phyloP scores from a whole-genome alignment of 2,329 filamentous ascomycete species.

The Ceratocystis harringtonii region DNA sequence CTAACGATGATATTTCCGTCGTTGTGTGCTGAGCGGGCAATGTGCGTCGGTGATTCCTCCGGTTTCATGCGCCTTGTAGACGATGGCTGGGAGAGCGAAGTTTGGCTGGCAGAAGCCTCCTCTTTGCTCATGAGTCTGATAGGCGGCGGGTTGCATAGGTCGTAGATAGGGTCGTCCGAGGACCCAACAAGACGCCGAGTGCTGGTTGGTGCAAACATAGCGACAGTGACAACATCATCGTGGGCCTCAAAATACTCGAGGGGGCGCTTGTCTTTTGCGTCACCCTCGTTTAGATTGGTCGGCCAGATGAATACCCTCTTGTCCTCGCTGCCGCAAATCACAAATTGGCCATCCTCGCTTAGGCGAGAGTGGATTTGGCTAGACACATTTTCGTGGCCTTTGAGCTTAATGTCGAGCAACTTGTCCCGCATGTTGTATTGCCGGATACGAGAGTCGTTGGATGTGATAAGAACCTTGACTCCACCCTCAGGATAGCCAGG shows the following conservation, averaged over 20 bases:
- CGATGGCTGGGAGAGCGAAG: conserved; percentile 25
- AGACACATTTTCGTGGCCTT: conserved; percentile 76
- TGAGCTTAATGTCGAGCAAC: conserved; percentile 73
- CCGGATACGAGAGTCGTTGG: conserved; percentile 84
- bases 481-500: conserved; percentile 38
- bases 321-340: conserved; percentile 90
- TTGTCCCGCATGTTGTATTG: conserved; percentile 82
- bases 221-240: conserved; percentile 74
- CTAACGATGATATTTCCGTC: conserved; percentile 87
- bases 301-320: conserved; percentile 84
- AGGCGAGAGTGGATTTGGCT: conserved; percentile 85
- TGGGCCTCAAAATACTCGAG: conserved; percentile 87
- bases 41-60: conserved; percentile 60
- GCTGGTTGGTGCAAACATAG: conserved; percentile 65
- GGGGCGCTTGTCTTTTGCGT: conserved; percentile 63
- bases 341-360: conserved; percentile 70
- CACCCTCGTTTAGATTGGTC: conserved; percentile 33
- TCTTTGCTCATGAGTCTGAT: conserved; percentile 64
- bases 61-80: conserved; percentile 30
- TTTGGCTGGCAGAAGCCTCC: conserved; percentile 37
- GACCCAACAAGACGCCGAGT: conserved; percentile 63
- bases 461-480: conserved; percentile 75
- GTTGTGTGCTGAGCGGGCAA: conserved; percentile 58
- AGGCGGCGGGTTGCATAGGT: conserved; percentile 88
- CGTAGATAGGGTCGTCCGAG: conserved; percentile 86